Percentiles rank a stretch among this genome's conserved stretches.
Conservation (phyloP, 2,329 filamentous ascomycete species). For the Fusarium paranaense region DNA sequence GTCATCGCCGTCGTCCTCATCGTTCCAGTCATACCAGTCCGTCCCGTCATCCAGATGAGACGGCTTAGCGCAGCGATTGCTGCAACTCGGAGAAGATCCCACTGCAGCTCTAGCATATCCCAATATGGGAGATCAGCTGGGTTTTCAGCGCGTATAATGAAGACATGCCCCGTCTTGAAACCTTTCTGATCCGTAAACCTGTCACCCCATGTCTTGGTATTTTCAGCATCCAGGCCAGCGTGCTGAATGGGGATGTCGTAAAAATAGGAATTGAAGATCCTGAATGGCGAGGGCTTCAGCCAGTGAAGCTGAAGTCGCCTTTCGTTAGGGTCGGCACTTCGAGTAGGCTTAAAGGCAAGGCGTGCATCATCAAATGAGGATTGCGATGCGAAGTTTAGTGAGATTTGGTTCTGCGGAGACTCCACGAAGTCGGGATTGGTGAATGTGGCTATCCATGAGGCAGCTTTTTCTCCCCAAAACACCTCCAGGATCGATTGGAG, state of each 20-base stretch:
- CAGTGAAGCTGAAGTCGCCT: not conserved
- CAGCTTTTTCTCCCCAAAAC: not conserved
- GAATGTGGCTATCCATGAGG: not conserved
- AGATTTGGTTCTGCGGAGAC: not conserved
- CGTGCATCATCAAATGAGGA: not conserved
- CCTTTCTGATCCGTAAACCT: not conserved
- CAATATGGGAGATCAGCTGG: not conserved
- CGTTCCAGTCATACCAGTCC: not conserved
- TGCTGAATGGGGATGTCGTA: not conserved
- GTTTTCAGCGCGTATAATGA: not conserved
- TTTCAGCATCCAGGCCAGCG: not conserved
- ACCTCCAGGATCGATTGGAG: not conserved
- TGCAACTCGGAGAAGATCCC: not conserved
- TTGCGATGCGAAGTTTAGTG: not conserved
- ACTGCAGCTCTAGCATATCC: conserved; percentile 7
- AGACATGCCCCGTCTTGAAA: conserved; percentile 3
- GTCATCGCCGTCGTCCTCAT: not conserved
- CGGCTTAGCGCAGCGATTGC: not conserved
- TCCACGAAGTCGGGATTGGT: not conserved
- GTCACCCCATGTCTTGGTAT: not conserved
- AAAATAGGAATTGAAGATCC: not conserved
- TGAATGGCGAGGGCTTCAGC: not conserved
- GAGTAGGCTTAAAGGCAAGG: not conserved
- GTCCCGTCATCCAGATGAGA: not conserved
- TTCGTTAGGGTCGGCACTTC: not conserved